These are phyloP conservation scores for Phytopythium chamaehyphon DNA, from an alignment of 352 stramenopile genomes.

Conservation along the genomic window DNA sequence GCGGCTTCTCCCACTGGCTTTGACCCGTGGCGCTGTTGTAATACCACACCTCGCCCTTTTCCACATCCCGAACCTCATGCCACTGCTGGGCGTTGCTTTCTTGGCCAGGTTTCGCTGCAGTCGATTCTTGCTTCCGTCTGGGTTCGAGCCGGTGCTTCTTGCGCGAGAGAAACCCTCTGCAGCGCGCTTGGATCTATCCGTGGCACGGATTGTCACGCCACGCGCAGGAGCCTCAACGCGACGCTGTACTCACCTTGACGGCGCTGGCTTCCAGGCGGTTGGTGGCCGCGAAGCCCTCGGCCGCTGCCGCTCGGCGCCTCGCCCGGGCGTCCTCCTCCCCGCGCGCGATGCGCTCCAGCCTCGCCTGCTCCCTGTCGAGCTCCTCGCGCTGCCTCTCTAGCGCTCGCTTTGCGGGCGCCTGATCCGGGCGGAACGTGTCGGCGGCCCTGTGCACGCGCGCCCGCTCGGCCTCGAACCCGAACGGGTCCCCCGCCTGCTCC, in stretches of 20 bases:
- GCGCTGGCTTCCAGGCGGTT: slow-evolving; percentile 52
- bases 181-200: slow-evolving; percentile 59
- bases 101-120: neutral
- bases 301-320: slow-evolving; percentile 16
- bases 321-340: slow-evolving; percentile 16
- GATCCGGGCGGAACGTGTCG: slow-evolving; percentile 63
- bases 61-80: slow-evolving; percentile 72
- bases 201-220: neutral
- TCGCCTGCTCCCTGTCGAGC: slow-evolving; percentile 32
- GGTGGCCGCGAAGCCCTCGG: slow-evolving; percentile 11
- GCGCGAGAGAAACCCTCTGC: slow-evolving; percentile 46
- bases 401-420: slow-evolving; percentile 42
- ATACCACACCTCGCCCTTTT: slow-evolving; percentile 70
- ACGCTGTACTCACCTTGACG: slow-evolving; percentile 18
- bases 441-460: slow-evolving; percentile 38
- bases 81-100: slow-evolving; percentile 28
- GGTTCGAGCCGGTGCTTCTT: slow-evolving; percentile 3
- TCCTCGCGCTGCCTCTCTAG: slow-evolving; percentile 37
- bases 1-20: slow-evolving; percentile 72
- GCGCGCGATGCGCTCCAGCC: slow-evolving; percentile 26
- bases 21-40: slow-evolving; percentile 69
- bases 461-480: slow-evolving; percentile 54
- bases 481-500: too few relatives aligned
- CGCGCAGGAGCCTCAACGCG: neutral
- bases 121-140: neutral